Conservation (phyloP, 805 yeast species). For the Starmerella khaoyaiensis region DNA sequence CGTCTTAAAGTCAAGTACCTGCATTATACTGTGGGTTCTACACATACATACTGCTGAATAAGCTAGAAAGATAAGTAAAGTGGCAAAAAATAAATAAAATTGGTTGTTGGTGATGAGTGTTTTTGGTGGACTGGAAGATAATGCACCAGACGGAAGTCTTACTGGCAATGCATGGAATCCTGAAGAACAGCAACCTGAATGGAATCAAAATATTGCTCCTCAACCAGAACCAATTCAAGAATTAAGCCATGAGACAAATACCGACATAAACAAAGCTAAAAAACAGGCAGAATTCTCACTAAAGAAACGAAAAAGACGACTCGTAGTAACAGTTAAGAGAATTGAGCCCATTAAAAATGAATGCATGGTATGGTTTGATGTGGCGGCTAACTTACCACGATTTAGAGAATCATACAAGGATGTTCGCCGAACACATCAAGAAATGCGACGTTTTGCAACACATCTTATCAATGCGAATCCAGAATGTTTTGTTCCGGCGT, state of each 20-base stretch:
- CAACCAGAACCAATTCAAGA: background rate
- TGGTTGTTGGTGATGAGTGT: constrained; percentile 21
- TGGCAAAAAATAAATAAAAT: too few species aligned
- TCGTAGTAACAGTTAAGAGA: constrained; percentile 47
- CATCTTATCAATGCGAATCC: constrained; percentile 70
- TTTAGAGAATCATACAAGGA: constrained; percentile 66
- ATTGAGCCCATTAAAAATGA: constrained; percentile 62
- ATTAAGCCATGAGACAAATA: background rate
- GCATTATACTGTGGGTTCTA: too few species aligned
- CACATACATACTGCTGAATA: too few species aligned
- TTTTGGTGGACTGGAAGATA: constrained; percentile 24
- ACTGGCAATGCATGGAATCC: background rate
- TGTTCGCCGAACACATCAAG: constrained; percentile 68
- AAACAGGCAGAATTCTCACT: too few species aligned
- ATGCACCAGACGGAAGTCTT: constrained; percentile 23
- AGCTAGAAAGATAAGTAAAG: too few species aligned
- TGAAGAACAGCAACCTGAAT: background rate
- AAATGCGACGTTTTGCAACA: constrained; percentile 60
- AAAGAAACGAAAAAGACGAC: constrained; percentile 29
- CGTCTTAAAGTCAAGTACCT: too few species aligned
- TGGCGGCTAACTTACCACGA: constrained; percentile 54
- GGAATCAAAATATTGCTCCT: background rate
- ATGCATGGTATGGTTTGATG: constrained; percentile 66
- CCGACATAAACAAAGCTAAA: too few species aligned
- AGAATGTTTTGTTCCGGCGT: constrained; percentile 84